Evolutionary conservation across 73 alveolate species (phyloP), one percentile per base, ranked within the genome.

Genomic region (Paramecium primaurelia): DNA sequence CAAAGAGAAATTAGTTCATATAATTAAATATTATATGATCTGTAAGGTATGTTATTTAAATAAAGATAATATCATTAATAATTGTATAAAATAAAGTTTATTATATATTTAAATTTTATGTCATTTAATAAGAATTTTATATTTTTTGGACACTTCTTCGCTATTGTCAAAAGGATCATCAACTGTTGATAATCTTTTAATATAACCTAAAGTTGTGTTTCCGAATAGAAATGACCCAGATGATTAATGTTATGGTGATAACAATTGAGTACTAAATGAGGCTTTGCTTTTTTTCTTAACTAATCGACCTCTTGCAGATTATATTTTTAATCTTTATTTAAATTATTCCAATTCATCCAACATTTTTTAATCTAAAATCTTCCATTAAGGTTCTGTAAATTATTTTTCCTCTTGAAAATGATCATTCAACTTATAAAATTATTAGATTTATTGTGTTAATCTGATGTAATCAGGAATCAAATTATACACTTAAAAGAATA

Each of bases 141-240:
- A 64, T 64, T 64, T 54, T 28, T 64, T 64, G 30, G 84, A 28
- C 20, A 64, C 84, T 34, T 64, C 84, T 11, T 28, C 42, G 30
- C 84, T 64, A 64, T 64, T 64, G 16, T 64, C 84, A 75, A 75
- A 75, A 4, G 88, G 88, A 42, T 75, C 88, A 11, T 75, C 88
- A 11, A 36, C 36, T 30, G 88, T 75, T n/a, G 88, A 75, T 10
- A 75, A 75, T 75, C 88, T 36, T 75, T 75, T 75, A 6, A 75
- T 32, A 75, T 75, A 75, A 36, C 68, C 88, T 38, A 75, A 75
- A 1, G 88, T 75, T 30, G 88, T 75, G 34, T 75, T 75, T 64
- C 51, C 47, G 28, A 64, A 64, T 54, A 54, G 69, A 34, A 64
- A 64, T 32, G 84, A 64, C 12, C 84, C 84, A 10, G 42, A 34